Conservation (phyloP, 1,284 basidiomycete species). For the Melampsora americana region DNA sequence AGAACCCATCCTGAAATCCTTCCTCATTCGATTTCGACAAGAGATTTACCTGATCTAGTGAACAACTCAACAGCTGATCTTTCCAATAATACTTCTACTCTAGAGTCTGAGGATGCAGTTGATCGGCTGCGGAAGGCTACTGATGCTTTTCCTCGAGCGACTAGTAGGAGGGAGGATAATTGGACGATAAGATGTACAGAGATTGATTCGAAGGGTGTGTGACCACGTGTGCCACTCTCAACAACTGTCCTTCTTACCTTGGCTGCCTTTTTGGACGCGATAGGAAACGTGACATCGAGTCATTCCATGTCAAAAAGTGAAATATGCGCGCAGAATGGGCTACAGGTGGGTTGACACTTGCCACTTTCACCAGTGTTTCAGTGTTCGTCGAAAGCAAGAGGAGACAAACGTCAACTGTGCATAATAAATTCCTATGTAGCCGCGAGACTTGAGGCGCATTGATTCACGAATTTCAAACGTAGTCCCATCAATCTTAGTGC, state of each 20-base stretch:
- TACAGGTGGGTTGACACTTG: constrained; percentile 66
- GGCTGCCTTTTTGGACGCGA: neutral
- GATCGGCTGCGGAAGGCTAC: neutral
- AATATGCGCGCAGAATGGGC: constrained; percentile 77
- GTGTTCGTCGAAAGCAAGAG: constrained; percentile 38
- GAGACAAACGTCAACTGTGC: neutral
- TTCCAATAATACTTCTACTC: neutral
- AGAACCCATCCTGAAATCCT: neutral
- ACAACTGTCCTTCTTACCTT: too few species aligned
- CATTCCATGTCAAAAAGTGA: constrained; percentile 63
- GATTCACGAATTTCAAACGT: constrained; percentile 90
- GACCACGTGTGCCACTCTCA: too few species aligned
- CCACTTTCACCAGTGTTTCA: constrained; percentile 27
- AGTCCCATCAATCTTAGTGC: constrained; percentile 86
- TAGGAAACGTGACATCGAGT: constrained; percentile 1
- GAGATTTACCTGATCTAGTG: too few species aligned
- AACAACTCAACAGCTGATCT: neutral
- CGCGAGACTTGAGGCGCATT: constrained; percentile 93
- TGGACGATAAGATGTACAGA: constrained; percentile 17
- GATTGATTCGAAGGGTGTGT: constrained; percentile 22
- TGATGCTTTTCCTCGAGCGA: neutral
- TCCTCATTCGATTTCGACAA: neutral
- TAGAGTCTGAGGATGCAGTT: neutral
- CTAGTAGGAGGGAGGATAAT: constrained; percentile 17
- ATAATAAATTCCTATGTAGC: constrained; percentile 58